phyloP scores from a whole-genome alignment of 345 rosid species.

The Pistacia integerrima region DNA sequence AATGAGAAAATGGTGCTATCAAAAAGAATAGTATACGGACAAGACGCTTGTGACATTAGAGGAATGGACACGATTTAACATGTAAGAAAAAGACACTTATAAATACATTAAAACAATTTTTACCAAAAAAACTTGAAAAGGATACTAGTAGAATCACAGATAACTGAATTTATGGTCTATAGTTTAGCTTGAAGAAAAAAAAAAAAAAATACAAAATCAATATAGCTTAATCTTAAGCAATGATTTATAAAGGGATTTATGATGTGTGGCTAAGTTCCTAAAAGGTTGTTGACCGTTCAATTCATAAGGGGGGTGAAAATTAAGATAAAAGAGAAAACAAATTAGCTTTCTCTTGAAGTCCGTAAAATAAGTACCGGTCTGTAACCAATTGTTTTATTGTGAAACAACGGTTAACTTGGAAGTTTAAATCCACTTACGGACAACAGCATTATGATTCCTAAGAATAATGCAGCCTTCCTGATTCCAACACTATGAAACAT shows the following conservation, averaged over 20 bases:
- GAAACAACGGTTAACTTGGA: not conserved
- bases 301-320: not conserved
- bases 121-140: not conserved
- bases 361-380: not conserved
- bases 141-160: not conserved
- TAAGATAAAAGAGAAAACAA: not conserved
- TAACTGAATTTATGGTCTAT: not conserved
- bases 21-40: not conserved
- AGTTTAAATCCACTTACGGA: not conserved
- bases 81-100: not conserved
- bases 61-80: not conserved
- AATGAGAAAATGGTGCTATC: not conserved
- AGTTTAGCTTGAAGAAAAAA: not conserved
- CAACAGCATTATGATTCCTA: not conserved
- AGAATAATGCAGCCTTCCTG: not conserved
- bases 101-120: not conserved
- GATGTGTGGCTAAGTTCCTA: constrained; percentile 1
- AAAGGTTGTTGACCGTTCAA: not conserved
- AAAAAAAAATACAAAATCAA: not conserved
- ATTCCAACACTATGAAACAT: not conserved
- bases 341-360: not conserved
- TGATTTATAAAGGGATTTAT: not conserved
- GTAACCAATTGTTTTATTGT: not conserved
- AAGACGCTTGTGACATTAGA: not conserved
- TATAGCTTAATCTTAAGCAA: not conserved